Base-by-base conservation (phyloP, 805 yeast species). In the Yarrowia hollandica region DNA sequence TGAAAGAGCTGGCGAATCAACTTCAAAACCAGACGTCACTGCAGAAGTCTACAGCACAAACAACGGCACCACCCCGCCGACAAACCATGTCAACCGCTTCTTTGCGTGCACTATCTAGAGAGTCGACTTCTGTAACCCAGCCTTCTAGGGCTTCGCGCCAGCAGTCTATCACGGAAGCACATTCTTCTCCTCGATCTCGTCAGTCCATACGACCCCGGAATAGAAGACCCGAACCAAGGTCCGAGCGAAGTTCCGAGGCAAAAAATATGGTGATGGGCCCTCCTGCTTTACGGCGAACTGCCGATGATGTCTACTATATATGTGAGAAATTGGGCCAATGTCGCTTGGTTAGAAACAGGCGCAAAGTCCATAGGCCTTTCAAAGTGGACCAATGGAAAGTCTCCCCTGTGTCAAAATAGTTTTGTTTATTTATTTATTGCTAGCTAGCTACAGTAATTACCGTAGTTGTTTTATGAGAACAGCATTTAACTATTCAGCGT, bases 301-400 rank as follows among this genome's bases (percentile, higher is more conserved):
- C 54, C 14, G 54, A 44, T 30, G 54, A 44, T 30, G 37, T 44
- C n/a, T 44, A 44, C 19, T 37, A 44, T 4, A 31, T 44, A 26
- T 44, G 54, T 11, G 54, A 44, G 14, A 30, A 30, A 14, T 14
- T 44, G 25, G 54, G 55, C n/a, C 55, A 48, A 11, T 48, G 39
- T 15, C 55, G 55, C 4, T 19, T 48, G 39, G 39, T 48, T 4
- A 14, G 55, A 33, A 48, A 22, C 30, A 48, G 33, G 22, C 55
- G 39, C 6, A 48, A 48, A 22, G 23, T 33, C 16, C 55, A 48
- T 10, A 10, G 30, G 10, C 39, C 39, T 2, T 48, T 48, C 39
- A 48, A 48, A 16, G 55, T 48, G 28, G 55, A 48, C 8, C 21
- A 15, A 15, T 48, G 55, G 55, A 48, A 48, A 22, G 39, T 48